Conservation (phyloP, 495 filamentous ascomycete genomes). For the Trichoderma orchidacearum region DNA sequence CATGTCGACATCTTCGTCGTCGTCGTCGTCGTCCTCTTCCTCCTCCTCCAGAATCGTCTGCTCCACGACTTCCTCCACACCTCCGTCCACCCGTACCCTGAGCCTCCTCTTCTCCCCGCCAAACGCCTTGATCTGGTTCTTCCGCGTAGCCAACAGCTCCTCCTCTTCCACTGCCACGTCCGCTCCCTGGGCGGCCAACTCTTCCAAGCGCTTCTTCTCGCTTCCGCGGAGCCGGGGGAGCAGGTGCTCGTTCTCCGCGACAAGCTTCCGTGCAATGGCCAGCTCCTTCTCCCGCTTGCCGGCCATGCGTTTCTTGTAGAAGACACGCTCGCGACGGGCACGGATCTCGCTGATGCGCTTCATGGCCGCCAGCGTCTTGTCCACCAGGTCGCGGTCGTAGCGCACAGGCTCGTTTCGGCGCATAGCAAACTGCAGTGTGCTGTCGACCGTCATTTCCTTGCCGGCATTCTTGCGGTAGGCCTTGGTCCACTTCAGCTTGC, state of each 20-base stretch:
- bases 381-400: slow-evolving; percentile 84
- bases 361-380: slow-evolving; percentile 83
- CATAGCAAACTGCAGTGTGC: slow-evolving; percentile 77
- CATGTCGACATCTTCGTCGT: slow-evolving; percentile 40
- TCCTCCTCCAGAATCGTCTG: slow-evolving; percentile 6
- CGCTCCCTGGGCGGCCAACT: slow-evolving; percentile 34
- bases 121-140: slow-evolving; percentile 34
- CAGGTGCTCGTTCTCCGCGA: slow-evolving; percentile 84
- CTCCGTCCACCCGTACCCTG: slow-evolving; percentile 50
- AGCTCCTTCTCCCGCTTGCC: slow-evolving; percentile 74
- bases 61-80: slow-evolving; percentile 41
- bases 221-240: slow-evolving; percentile 48
- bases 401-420: slow-evolving; percentile 89
- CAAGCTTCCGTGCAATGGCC: slow-evolving; percentile 69
- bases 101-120: slow-evolving; percentile 49
- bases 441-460: slow-evolving; percentile 92
- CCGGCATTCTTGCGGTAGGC: slow-evolving; percentile 62
- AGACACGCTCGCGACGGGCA: slow-evolving; percentile 64
- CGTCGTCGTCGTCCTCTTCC: slow-evolving; percentile 17
- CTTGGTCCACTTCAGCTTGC: slow-evolving; percentile 82
- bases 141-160: slow-evolving; percentile 16
- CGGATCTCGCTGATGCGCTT: slow-evolving; percentile 81
- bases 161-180: slow-evolving; percentile 40
- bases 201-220: slow-evolving; percentile 35
- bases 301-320: slow-evolving; percentile 84